Percentiles rank a stretch among this genome's conserved stretches.
Conservation (phyloP, 2,329 filamentous ascomycete genomes). For the Penicillium hordei region DNA sequence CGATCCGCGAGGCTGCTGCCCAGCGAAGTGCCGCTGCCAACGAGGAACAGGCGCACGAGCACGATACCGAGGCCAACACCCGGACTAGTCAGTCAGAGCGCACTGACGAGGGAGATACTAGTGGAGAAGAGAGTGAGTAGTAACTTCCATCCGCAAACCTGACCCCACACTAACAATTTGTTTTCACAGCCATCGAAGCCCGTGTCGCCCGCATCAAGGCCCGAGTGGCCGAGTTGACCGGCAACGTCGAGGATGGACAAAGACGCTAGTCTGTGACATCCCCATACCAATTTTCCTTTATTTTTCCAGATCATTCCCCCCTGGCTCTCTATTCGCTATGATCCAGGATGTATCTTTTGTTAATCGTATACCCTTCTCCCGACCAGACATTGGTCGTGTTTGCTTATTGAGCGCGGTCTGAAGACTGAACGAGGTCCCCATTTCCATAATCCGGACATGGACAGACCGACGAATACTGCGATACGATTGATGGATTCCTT, state of each 20-base stretch:
- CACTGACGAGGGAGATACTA: slow-evolving; percentile 83
- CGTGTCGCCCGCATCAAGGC: slow-evolving; percentile 97
- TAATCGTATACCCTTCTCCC: slow-evolving; percentile 14
- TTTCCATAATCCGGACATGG: not conserved
- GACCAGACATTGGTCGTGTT: slow-evolving; percentile 16
- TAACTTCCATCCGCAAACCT: not conserved
- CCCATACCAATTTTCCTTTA: not conserved
- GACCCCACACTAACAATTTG: slow-evolving; percentile 27
- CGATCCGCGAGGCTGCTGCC: slow-evolving; percentile 92
- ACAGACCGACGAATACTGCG: slow-evolving; percentile 15
- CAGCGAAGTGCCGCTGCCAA: slow-evolving; percentile 61
- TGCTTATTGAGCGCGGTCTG: slow-evolving; percentile 14
- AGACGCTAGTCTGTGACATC: slow-evolving; percentile 10
- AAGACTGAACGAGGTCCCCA: not conserved
- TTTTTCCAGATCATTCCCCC: not conserved
- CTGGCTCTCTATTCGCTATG: slow-evolving; percentile 12
- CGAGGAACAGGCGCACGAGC: not conserved
- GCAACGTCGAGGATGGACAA: slow-evolving; percentile 65
- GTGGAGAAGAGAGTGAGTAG: slow-evolving; percentile 85
- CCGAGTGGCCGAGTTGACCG: slow-evolving; percentile 89
- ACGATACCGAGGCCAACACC: slow-evolving; percentile 59
- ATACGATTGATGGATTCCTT: slow-evolving; percentile 21
- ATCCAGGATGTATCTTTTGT: slow-evolving; percentile 7
- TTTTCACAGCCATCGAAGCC: slow-evolving; percentile 76
- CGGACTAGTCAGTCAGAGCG: slow-evolving; percentile 58